Evolutionary conservation across 2,329 filamentous ascomycete genomes (phyloP), one percentile per base, ranked within the genome.

Genomic region (Aspergillus hortae): DNA sequence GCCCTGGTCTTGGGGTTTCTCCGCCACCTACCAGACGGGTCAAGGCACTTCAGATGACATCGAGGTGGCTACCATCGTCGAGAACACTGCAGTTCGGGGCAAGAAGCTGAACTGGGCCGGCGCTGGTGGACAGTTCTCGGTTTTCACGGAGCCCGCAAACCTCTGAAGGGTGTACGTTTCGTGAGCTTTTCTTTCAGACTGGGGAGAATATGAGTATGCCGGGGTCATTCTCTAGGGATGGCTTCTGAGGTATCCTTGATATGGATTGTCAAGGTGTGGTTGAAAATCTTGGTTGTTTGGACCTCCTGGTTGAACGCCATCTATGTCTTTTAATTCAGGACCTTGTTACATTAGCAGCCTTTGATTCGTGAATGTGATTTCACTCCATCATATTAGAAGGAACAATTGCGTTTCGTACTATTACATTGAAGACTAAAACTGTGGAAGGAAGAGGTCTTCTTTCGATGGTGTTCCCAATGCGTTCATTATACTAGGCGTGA

Each of bases 1-100:
- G 61, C 87, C 85, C 2, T 91, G 85, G 72, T 83, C 83, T 2
- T 94, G 89, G 89, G 89, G 89, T 3, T 92, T 92, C 75, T 87
- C 83, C 11, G 83, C 83, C 44, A 90, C 87, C 63, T 92, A 90
- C 70, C 89, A 92, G 74, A 90, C 88, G 4, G 89, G 89, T 10
- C 85, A 86, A 61, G 89, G 88, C 40, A 85, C 80, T 1, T 83
- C 83, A n/a, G 89, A 94, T 46, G 90, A 96, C 61, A 81, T 96
- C 27, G 80, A 87, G 60, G 79, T 82, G 21, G 90, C 92, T 0
- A 94, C 88, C 0, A 64, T 86, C 45, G 89, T 96, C 51, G 88
- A 95, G 64, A 96, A 96, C 75, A 88, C 86, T 11, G 91, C 90
- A 40, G 82, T 94, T 25, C 81, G 85, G 27, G 89, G 83, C 40